Percentiles rank a stretch among this genome's conserved stretches.
These are phyloP conservation scores for Podospora pseudocomata DNA, from an alignment of 495 filamentous ascomycete genomes.

Conservation along the genomic window DNA sequence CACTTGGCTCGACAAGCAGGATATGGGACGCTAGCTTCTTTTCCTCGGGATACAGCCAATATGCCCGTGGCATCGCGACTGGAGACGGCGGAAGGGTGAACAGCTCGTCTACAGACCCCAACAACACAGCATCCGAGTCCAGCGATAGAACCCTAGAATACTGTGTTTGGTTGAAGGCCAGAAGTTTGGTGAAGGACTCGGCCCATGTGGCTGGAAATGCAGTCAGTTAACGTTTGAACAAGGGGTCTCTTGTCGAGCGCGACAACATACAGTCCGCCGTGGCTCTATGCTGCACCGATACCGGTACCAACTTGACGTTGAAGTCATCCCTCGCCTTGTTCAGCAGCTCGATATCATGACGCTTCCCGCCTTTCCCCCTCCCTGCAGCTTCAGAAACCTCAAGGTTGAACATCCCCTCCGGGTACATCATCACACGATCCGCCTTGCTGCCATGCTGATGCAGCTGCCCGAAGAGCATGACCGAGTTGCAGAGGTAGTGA, in stretches of 20 bases:
- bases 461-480: slow-evolving; percentile 70
- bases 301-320: slow-evolving; percentile 57
- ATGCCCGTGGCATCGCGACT: slow-evolving; percentile 65
- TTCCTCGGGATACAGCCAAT: slow-evolving; percentile 59
- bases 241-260: not conserved
- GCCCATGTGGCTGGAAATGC: slow-evolving; percentile 51
- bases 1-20: slow-evolving; percentile 62
- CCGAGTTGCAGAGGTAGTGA: slow-evolving; percentile 68
- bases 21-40: slow-evolving; percentile 58
- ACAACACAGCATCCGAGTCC: slow-evolving; percentile 64
- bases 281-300: slow-evolving; percentile 51
- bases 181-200: slow-evolving; percentile 64
- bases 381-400: slow-evolving; percentile 45
- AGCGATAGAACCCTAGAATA: slow-evolving; percentile 66
- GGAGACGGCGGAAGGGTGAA: slow-evolving; percentile 62
- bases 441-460: slow-evolving; percentile 59
- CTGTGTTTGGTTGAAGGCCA: slow-evolving; percentile 65
- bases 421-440: slow-evolving; percentile 65
- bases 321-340: slow-evolving; percentile 58
- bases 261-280: slow-evolving; percentile 38
- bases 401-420: slow-evolving; percentile 20
- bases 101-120: slow-evolving; percentile 67
- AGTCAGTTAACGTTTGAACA: slow-evolving; percentile 18
- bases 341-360: slow-evolving; percentile 51
- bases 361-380: slow-evolving; percentile 11